Base-by-base conservation (phyloP, 331 rosid genomes). In the Cydonia oblonga region DNA sequence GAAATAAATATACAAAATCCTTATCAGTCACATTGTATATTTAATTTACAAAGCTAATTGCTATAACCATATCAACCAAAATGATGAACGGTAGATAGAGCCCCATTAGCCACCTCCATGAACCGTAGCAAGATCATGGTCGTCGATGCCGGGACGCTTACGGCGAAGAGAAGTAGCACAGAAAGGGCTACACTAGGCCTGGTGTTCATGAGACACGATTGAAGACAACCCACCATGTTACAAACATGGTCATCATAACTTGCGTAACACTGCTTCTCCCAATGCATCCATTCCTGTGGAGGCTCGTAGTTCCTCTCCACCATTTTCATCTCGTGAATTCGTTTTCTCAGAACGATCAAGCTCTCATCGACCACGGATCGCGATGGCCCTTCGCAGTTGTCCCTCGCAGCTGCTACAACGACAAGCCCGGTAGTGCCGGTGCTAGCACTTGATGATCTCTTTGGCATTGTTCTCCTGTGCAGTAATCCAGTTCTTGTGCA, bases 271-370 rank as follows among this genome's bases (percentile, higher is more conserved):
- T 62, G 73, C 61, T 88, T 88, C 82, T 88, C 93, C 93, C 93
- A 88, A 1, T 77, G 84, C 91, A 83, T 75, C 93, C 93, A 88
- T 19, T 86, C 73, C 1, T 76, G 78, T 11, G 93, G 90, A 24
- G 91, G 70, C 71, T 86, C 93, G 4, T 84, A 86, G 42, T 86
- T 84, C 64, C 65, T 89, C 84, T 86, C 91, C 0, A 80, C 70
- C 89, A 86, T 72, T 46, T 79, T 86, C 82, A 84, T 84, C 84
- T 89, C 88, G 18, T 84, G 91, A 6, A 86, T 89, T 40, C 89
- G 86, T 75, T 84, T 83, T 76, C 95, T 78, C 14, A 89, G 71
- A 9, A 83, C 71, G 3, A 86, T 83, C 89, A 89, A 86, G 79
- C 75, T 79, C 83, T 89, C 89, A 35, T 89, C 95, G 33, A 89